Conservation (phyloP, 495 filamentous ascomycete species). For the Tuber calosporum region DNA sequence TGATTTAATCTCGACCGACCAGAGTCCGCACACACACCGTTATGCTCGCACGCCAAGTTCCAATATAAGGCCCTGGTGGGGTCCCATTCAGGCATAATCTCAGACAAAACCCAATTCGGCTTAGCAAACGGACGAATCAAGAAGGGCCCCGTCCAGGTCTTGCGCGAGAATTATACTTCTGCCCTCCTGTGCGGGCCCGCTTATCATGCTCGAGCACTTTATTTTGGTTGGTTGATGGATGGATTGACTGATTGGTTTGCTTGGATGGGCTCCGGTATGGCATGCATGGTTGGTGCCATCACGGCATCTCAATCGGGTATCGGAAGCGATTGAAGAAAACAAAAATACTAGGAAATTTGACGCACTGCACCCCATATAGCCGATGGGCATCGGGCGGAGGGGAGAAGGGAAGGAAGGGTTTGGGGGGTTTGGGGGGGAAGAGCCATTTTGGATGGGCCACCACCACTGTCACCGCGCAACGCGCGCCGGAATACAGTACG, state of each 20-base stretch:
- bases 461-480: background rate
- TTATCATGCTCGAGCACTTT: background rate
- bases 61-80: background rate
- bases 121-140: background rate
- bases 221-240: background rate
- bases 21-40: too few relatives aligned
- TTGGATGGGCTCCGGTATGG: background rate
- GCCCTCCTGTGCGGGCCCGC: background rate
- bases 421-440: background rate
- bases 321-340: background rate
- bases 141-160: background rate
- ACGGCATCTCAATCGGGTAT: slow-evolving; percentile 3
- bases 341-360: background rate
- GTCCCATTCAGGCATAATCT: background rate
- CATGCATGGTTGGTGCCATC: background rate
- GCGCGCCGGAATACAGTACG: background rate
- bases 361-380: slow-evolving; percentile 3
- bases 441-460: background rate
- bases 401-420: background rate
- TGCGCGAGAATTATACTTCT: background rate
- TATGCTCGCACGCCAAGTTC: too few relatives aligned
- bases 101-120: background rate
- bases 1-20: too few relatives aligned
- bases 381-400: slow-evolving; percentile 2
- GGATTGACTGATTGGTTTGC: background rate